A percentile compares a stretch with the other conserved stretches of the same genome.
These are phyloP conservation scores for Bauhinia variegata DNA, from an alignment of 306 rosid genomes.

Conservation along the genomic window DNA sequence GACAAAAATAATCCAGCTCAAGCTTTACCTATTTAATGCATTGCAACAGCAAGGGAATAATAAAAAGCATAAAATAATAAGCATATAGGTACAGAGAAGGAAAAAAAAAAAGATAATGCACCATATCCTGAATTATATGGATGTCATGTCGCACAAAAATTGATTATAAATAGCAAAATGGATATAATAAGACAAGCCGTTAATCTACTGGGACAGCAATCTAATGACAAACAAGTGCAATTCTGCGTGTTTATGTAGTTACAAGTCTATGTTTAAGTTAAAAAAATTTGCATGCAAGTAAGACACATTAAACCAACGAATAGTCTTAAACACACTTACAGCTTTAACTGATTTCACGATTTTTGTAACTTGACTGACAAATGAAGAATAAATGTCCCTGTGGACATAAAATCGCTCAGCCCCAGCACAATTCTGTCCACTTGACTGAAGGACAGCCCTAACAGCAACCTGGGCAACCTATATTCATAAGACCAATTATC, in stretches of 20 bases:
- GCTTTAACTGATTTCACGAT: conserved; percentile 83
- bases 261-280: conserved; percentile 9
- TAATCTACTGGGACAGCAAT: conserved; percentile 5
- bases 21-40: conserved; percentile 1
- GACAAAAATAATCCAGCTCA: background rate
- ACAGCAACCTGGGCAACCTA: conserved; percentile 94
- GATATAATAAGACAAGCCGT: conserved; percentile 1
- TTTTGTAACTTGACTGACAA: conserved; percentile 70
- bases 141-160: conserved; percentile 18
- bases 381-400: conserved; percentile 70
- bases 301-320: conserved; percentile 19
- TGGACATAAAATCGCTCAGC: conserved; percentile 97
- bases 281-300: conserved; percentile 1
- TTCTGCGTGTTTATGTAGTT: conserved; percentile 5
- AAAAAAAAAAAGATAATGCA: too few relatives aligned
- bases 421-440: conserved; percentile 98
- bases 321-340: conserved; percentile 55
- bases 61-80: conserved; percentile 1
- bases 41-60: background rate
- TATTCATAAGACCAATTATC: conserved; percentile 37
- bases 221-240: conserved; percentile 15
- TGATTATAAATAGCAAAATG: conserved; percentile 2
- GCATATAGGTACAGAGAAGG: conserved; percentile 17
- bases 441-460: conserved; percentile 89
- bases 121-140: conserved; percentile 14